phyloP scores from a whole-genome alignment of 805 yeast genomes.

The Candida dajiaensis region DNA sequence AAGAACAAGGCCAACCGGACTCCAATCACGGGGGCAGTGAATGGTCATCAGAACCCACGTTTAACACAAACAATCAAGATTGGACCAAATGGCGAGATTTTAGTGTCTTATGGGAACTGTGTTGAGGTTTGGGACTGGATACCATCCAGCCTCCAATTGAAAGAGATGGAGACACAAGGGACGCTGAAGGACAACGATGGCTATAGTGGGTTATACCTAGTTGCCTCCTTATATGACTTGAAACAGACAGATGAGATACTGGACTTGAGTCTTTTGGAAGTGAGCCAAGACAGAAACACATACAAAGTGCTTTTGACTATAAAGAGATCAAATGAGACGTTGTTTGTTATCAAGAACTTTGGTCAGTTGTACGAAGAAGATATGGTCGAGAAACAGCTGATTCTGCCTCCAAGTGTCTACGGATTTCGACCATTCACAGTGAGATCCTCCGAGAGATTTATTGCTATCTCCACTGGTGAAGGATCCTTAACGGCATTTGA shows the following conservation, averaged over 20 bases:
- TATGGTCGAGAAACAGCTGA: constrained; percentile 8
- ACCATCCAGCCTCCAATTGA: constrained; percentile 19
- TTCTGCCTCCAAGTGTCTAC: constrained; percentile 24
- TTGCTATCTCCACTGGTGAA: constrained; percentile 24
- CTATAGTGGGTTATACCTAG: constrained; percentile 23
- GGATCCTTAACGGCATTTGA: constrained; percentile 25
- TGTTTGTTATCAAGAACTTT: constrained; percentile 11
- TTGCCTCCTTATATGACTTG: constrained; percentile 18
- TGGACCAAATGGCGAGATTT: constrained; percentile 34
- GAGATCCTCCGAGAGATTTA: constrained; percentile 15
- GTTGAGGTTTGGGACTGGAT: constrained; percentile 38
- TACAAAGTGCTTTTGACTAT: constrained; percentile 18
- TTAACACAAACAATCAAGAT: constrained; percentile 21
- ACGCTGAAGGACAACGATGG: constrained; percentile 7
- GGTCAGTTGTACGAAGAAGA: constrained; percentile 19
- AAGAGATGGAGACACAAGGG: constrained; percentile 4
- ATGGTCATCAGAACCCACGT: constrained; percentile 5
- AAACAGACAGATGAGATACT: constrained; percentile 13
- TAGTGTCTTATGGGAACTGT: constrained; percentile 22
- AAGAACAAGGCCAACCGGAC: neutral
- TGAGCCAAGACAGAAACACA: constrained; percentile 16
- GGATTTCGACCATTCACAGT: constrained; percentile 21
- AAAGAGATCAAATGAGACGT: constrained; percentile 7
- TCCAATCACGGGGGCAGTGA: constrained; percentile 1
- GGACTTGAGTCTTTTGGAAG: constrained; percentile 22